A percentile compares a stretch with the other conserved stretches of the same genome.
phyloP scores from a whole-genome alignment of 495 filamentous ascomycete species.

The Penicillium lagena region DNA sequence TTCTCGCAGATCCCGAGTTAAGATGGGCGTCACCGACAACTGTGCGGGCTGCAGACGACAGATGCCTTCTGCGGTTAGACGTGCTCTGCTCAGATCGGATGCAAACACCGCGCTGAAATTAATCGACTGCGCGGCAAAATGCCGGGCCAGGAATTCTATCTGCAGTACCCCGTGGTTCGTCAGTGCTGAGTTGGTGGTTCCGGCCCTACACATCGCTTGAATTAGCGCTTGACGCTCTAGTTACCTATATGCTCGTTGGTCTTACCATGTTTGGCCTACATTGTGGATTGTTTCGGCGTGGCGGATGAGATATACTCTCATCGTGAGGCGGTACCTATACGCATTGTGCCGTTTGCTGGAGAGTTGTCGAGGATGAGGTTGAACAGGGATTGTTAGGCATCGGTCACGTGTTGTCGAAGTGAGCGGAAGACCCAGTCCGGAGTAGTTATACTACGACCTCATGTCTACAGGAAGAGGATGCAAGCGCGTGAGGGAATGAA shows the following conservation, averaged over 20 bases:
- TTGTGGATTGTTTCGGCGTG: slow-evolving; percentile 90
- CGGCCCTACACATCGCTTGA: slow-evolving; percentile 50
- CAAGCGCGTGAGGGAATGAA: slow-evolving; percentile 23
- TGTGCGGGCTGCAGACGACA: slow-evolving; percentile 5
- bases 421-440: too few species aligned
- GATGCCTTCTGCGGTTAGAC: slow-evolving; percentile 46
- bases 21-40: slow-evolving; percentile 2
- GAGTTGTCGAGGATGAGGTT: background rate
- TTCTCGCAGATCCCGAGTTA: slow-evolving; percentile 19
- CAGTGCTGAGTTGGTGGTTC: slow-evolving; percentile 67
- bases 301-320: slow-evolving; percentile 73
- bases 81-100: slow-evolving; percentile 71
- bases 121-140: slow-evolving; percentile 26
- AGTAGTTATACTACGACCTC: background rate
- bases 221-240: background rate
- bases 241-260: background rate
- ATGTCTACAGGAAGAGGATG: slow-evolving; percentile 11
- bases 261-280: slow-evolving; percentile 68
- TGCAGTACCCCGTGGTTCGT: slow-evolving; percentile 80
- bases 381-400: background rate
- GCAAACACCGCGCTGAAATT: slow-evolving; percentile 61
- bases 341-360: background rate
- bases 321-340: slow-evolving; percentile 11
- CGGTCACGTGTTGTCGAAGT: background rate
- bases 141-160: slow-evolving; percentile 50